phyloP scores from a whole-genome alignment of 2,329 filamentous ascomycete genomes.

The Microsporum canis region DNA sequence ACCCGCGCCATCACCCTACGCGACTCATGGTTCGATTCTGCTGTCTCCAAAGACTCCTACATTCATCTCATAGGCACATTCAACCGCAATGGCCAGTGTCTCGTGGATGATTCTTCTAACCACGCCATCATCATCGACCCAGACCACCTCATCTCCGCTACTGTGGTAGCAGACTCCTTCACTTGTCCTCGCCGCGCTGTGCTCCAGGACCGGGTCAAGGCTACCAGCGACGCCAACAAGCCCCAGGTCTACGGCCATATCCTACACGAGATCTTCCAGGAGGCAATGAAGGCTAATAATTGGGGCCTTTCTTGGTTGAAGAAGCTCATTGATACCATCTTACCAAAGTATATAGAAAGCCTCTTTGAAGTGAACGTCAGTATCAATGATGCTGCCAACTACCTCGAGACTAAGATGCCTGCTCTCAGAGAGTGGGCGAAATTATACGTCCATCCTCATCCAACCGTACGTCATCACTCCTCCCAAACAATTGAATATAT shows the following conservation, averaged over 20 bases:
- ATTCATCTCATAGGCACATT: constrained; percentile 81
- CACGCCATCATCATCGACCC: constrained; percentile 88
- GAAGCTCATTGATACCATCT: constrained; percentile 53
- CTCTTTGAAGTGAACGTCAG: constrained; percentile 77
- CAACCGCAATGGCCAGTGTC: constrained; percentile 55
- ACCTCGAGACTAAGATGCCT: constrained; percentile 71
- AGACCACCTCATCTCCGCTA: constrained; percentile 89
- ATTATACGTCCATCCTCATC: constrained; percentile 61
- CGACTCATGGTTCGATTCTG: constrained; percentile 76
- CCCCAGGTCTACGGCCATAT: constrained; percentile 87
- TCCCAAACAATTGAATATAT: not conserved
- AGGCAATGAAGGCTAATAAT: constrained; percentile 67
- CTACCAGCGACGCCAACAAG: constrained; percentile 65
- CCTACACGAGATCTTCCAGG: constrained; percentile 90
- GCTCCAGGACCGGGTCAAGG: constrained; percentile 88
- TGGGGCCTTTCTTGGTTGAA: constrained; percentile 64
- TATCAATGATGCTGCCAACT: constrained; percentile 59
- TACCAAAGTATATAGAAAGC: constrained; percentile 74
- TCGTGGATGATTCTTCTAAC: constrained; percentile 70
- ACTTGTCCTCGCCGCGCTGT: constrained; percentile 82
- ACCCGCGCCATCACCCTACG: constrained; percentile 63
- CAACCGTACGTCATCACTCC: constrained; percentile 42
- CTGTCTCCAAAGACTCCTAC: constrained; percentile 60
- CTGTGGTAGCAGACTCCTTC: constrained; percentile 93
- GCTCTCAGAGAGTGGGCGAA: constrained; percentile 75